Conservation (phyloP, 306 rosid species). For the Vigna radiata region DNA sequence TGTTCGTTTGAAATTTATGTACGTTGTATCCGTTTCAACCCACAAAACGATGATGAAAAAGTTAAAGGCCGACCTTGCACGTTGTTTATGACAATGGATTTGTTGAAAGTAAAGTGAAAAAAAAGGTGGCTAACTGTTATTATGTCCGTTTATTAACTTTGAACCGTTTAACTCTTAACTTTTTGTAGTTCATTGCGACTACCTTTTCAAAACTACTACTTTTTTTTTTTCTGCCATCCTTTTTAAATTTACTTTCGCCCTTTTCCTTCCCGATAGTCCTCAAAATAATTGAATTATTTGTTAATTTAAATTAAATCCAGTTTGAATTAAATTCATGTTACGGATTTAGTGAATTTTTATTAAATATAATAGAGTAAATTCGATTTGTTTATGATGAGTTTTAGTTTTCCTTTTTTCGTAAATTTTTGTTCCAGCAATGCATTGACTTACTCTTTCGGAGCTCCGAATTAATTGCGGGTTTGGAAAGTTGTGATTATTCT, state of each 20-base stretch:
- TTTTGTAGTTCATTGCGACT: conserved; percentile 11
- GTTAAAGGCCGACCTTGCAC: conserved; percentile 19
- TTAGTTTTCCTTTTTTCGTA: background rate
- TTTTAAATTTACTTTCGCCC: background rate
- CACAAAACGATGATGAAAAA: background rate
- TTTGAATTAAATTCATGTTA: background rate
- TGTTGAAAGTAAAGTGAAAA: conserved; percentile 1
- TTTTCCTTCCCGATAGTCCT: background rate
- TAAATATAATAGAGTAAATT: too few species aligned
- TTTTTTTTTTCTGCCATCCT: background rate
- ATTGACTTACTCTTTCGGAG: background rate
- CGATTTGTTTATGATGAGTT: too few species aligned
- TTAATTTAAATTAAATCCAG: background rate
- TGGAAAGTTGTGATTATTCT: background rate
- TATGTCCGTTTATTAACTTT: conserved; percentile 31
- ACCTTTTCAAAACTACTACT: conserved; percentile 40
- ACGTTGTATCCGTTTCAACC: too few species aligned
- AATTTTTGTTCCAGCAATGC: background rate
- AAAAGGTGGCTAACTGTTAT: background rate
- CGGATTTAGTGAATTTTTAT: too few species aligned
- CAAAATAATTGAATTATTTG: too few species aligned
- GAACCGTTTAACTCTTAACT: conserved; percentile 36
- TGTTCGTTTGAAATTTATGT: too few species aligned
- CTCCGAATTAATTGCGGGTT: background rate
- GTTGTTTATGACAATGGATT: conserved; percentile 13